Evolutionary conservation across 2,329 filamentous ascomycete species (phyloP).

Genomic region (Phyllosticta citriasiana): DNA sequence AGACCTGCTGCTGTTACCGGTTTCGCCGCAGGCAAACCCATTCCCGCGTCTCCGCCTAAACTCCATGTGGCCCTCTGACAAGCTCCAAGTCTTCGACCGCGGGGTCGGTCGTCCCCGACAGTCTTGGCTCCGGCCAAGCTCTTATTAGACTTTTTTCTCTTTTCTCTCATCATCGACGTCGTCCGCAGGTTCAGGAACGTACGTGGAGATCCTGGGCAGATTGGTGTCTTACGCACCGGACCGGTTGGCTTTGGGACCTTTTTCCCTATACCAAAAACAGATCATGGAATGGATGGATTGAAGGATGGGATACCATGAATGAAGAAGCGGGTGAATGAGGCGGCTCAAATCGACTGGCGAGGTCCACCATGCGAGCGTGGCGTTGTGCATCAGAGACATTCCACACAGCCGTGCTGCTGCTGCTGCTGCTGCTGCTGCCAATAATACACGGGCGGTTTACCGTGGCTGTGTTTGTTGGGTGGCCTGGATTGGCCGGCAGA

Average conservation of each 20-base stretch:
- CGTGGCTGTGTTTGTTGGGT: neutral
- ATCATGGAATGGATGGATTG: neutral
- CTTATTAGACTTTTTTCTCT: neutral
- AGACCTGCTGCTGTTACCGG: neutral
- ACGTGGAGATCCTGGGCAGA: neutral
- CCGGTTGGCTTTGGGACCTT: neutral
- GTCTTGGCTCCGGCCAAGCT: neutral
- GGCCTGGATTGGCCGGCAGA: neutral
- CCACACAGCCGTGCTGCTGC: neutral
- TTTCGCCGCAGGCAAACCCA: neutral
- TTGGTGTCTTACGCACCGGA: neutral
- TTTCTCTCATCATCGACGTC: neutral
- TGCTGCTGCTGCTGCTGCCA: neutral
- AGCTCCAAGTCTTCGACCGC: neutral
- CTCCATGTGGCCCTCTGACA: neutral
- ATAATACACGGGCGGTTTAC: neutral
- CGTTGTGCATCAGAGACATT: neutral
- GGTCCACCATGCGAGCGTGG: neutral
- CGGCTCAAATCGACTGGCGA: neutral
- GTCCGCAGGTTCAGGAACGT: neutral
- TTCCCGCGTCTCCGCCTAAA: neutral
- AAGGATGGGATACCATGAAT: neutral
- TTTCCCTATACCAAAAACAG: neutral
- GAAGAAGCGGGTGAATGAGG: neutral
- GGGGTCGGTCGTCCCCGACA: neutral